These are phyloP conservation scores for Ustilago bromivora DNA, from an alignment of 1,284 basidiomycete genomes.

Conservation along the genomic window DNA sequence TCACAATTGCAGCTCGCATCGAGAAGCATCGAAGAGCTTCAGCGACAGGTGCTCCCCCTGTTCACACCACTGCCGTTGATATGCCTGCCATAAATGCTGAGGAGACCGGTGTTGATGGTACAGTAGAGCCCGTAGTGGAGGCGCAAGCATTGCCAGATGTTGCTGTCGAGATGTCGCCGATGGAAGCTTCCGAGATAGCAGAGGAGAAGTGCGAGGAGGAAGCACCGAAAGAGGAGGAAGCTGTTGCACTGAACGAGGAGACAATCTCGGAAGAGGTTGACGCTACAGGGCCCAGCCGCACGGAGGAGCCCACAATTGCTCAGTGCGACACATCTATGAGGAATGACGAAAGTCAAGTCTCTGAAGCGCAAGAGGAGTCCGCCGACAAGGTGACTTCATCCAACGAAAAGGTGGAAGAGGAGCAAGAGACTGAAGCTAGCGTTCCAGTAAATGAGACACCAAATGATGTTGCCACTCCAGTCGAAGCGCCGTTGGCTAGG, in stretches of 20 bases:
- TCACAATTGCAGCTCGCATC: constrained; percentile 12
- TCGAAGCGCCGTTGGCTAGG: neutral
- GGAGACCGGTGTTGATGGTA: neutral
- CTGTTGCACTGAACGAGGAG: neutral
- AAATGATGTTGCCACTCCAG: neutral
- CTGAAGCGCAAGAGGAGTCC: neutral
- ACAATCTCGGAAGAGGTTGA: neutral
- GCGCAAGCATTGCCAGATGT: neutral
- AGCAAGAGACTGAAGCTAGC: neutral
- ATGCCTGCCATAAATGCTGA: neutral
- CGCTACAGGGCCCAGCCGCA: neutral
- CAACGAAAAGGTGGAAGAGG: neutral
- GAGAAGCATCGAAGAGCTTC: constrained; percentile 19
- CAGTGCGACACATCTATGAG: neutral
- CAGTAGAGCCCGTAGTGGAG: neutral
- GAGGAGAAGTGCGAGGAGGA: neutral
- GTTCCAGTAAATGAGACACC: neutral
- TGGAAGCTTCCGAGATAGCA: neutral
- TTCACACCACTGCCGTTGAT: neutral
- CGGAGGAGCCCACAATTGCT: too few species aligned
- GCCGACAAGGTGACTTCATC: neutral
- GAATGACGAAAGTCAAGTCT: neutral
- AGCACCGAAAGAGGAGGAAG: neutral
- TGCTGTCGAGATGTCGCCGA: neutral
- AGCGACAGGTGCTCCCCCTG: neutral